These are phyloP conservation scores for Vigna unguiculata DNA, from an alignment of 306 rosid species.

Conservation along the genomic window DNA sequence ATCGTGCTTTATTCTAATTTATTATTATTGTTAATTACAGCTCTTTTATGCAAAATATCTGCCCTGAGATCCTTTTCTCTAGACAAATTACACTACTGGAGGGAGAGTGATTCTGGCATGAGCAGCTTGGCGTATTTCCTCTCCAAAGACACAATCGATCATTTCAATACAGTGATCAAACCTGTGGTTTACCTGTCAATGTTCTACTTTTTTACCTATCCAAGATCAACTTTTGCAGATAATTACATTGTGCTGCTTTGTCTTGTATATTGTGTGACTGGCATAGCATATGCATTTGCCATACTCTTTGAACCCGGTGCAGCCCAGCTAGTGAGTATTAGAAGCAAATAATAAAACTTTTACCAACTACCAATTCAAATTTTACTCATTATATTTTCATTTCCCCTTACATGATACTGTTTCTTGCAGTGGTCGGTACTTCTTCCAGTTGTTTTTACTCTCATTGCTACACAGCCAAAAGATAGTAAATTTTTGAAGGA, in stretches of 20 bases:
- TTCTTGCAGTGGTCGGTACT: conserved; percentile 78
- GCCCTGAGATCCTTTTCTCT: conserved; percentile 81
- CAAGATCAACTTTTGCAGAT: conserved; percentile 75
- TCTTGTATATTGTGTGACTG: conserved; percentile 88
- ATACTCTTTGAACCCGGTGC: conserved; percentile 76
- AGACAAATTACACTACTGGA: conserved; percentile 78
- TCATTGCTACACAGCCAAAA: conserved; percentile 63
- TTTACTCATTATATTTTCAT: conserved; percentile 4
- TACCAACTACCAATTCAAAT: not conserved
- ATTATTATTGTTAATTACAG: conserved; percentile 54
- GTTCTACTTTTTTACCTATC: conserved; percentile 81
- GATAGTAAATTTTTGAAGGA: conserved; percentile 54
- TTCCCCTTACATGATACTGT: conserved; percentile 35
- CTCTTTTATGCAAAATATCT: conserved; percentile 80
- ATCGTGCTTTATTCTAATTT: conserved; percentile 32
- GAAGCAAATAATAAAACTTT: conserved; percentile 17
- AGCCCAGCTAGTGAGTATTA: conserved; percentile 76
- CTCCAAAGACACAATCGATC: conserved; percentile 79
- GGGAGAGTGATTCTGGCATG: conserved; percentile 84
- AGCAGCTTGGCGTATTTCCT: conserved; percentile 91
- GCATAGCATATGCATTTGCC: conserved; percentile 76
- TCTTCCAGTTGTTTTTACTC: conserved; percentile 80
- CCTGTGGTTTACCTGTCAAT: conserved; percentile 80
- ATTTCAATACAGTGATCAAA: conserved; percentile 71
- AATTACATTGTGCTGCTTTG: conserved; percentile 73